phyloP scores from a whole-genome alignment of 2,329 filamentous ascomycete genomes.

The Curvularia hawaiiensis region DNA sequence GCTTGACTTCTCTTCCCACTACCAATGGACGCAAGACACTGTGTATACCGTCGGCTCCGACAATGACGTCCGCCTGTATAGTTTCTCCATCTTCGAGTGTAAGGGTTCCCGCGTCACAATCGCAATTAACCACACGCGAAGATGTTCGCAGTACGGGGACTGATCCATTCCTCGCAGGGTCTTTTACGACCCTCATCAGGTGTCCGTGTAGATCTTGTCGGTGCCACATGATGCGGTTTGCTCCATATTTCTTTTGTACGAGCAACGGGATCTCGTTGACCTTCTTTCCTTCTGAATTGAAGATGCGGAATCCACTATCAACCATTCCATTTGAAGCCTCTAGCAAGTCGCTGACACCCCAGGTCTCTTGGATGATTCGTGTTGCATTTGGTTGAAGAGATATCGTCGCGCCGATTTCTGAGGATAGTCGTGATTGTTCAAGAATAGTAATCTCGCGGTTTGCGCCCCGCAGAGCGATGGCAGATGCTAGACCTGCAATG shows the following conservation, averaged over 20 bases:
- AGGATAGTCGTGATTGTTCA: constrained; percentile 38
- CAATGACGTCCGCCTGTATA: constrained; percentile 54
- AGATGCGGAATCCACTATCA: constrained; percentile 48
- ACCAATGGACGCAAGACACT: constrained; percentile 31
- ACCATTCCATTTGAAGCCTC: constrained; percentile 39
- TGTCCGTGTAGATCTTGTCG: constrained; percentile 49
- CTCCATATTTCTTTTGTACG: constrained; percentile 42
- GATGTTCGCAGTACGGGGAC: constrained; percentile 48
- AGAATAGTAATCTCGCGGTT: constrained; percentile 43
- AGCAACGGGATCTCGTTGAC: constrained; percentile 42
- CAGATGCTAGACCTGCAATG: constrained; percentile 28
- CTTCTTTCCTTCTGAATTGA: constrained; percentile 37
- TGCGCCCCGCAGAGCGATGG: constrained; percentile 46
- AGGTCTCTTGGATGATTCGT: constrained; percentile 40
- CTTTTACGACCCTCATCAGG: constrained; percentile 53
- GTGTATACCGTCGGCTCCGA: constrained; percentile 61
- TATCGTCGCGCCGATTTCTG: constrained; percentile 51
- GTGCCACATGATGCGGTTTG: constrained; percentile 51
- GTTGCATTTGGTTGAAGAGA: constrained; percentile 52
- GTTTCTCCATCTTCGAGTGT: constrained; percentile 52
- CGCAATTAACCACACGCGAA: constrained; percentile 51
- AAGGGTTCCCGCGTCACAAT: constrained; percentile 48
- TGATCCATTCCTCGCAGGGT: constrained; percentile 33
- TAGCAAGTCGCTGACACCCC: constrained; percentile 38
- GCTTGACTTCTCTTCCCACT: constrained; percentile 22